A percentile compares a stretch with the other conserved stretches of the same genome.
Evolutionary conservation across 768 basidiomycete genomes (phyloP).

Genomic region (Suillus sp.): DNA sequence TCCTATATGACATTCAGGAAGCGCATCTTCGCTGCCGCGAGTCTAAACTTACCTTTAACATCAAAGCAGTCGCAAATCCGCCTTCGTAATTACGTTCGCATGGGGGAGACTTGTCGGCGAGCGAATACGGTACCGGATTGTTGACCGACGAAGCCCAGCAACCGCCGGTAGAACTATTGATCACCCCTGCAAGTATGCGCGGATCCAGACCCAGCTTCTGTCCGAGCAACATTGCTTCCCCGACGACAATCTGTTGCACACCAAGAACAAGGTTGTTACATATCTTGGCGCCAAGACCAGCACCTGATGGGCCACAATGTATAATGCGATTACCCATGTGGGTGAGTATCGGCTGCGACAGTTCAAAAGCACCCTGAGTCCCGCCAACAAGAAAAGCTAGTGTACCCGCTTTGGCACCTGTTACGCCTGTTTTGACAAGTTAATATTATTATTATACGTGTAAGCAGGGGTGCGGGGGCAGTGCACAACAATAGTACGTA

Average conservation of each 20-base stretch:
- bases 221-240: slow-evolving; percentile 91
- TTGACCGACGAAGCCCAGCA: slow-evolving; percentile 88
- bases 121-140: slow-evolving; percentile 80
- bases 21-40: slow-evolving; percentile 8
- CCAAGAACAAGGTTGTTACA: slow-evolving; percentile 85
- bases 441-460: slow-evolving; percentile 4
- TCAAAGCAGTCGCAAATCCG: slow-evolving; percentile 80
- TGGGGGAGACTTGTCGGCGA: slow-evolving; percentile 73
- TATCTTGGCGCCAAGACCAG: slow-evolving; percentile 86
- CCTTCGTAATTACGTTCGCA: slow-evolving; percentile 84
- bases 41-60: slow-evolving; percentile 68
- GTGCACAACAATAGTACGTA: slow-evolving; percentile 36
- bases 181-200: slow-evolving; percentile 73
- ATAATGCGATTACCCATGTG: slow-evolving; percentile 83
- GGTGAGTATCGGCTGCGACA: slow-evolving; percentile 59
- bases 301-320: slow-evolving; percentile 80
- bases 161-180: slow-evolving; percentile 81
- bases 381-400: slow-evolving; percentile 94
- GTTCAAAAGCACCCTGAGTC: slow-evolving; percentile 53
- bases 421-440: slow-evolving; percentile 55
- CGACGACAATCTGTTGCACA: slow-evolving; percentile 80
- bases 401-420: slow-evolving; percentile 85
- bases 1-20: slow-evolving; percentile 51
- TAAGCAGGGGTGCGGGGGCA: slow-evolving; percentile 11
- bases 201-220: slow-evolving; percentile 80